phyloP scores from a whole-genome alignment of 805 yeast species.

The Saturnispora dispora region DNA sequence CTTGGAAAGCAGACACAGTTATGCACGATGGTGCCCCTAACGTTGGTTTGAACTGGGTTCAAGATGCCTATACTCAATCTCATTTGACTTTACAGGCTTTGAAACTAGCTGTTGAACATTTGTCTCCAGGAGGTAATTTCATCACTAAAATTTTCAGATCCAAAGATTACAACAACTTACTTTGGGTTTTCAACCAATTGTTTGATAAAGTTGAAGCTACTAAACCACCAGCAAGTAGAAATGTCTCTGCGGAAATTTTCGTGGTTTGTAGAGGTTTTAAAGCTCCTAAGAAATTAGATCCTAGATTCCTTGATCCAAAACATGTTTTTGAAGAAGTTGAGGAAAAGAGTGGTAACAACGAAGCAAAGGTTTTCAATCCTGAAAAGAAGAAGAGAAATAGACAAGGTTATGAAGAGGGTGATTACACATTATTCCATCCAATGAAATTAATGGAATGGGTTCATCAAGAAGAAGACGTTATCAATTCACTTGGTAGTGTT shows the following conservation, averaged over 20 bases:
- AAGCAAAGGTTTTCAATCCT: conserved; percentile 90
- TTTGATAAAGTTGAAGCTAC: conserved; percentile 98
- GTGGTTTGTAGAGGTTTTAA: conserved; percentile 94
- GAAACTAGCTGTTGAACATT: conserved; percentile 87
- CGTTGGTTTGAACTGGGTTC: conserved; percentile 99
- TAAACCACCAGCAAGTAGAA: conserved; percentile 97
- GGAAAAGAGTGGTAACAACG: conserved; percentile 66
- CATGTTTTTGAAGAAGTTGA: conserved; percentile 91
- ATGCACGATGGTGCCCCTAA: conserved; percentile 99
- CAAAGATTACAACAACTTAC: conserved; percentile 92
- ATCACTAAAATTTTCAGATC: conserved; percentile 96
- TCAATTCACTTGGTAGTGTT: conserved; percentile 66
- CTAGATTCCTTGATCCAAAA: conserved; percentile 81
- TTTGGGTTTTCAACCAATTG: conserved; percentile 96
- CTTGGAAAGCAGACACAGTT: conserved; percentile 98
- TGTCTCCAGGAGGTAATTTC: conserved; percentile 86
- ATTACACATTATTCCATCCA: conserved; percentile 61
- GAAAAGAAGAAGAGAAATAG: conserved; percentile 84
- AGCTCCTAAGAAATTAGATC: conserved; percentile 93
- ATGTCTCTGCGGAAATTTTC: conserved; percentile 97
- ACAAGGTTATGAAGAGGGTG: conserved; percentile 96
- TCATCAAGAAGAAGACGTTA: conserved; percentile 65
- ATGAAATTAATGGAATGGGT: conserved; percentile 75
- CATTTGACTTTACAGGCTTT: conserved; percentile 91
- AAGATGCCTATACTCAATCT: conserved; percentile 97